Percentiles rank a stretch among this genome's conserved stretches.
These are phyloP conservation scores for Lentinula boryana DNA, from an alignment of 768 basidiomycete species.

Conservation along the genomic window DNA sequence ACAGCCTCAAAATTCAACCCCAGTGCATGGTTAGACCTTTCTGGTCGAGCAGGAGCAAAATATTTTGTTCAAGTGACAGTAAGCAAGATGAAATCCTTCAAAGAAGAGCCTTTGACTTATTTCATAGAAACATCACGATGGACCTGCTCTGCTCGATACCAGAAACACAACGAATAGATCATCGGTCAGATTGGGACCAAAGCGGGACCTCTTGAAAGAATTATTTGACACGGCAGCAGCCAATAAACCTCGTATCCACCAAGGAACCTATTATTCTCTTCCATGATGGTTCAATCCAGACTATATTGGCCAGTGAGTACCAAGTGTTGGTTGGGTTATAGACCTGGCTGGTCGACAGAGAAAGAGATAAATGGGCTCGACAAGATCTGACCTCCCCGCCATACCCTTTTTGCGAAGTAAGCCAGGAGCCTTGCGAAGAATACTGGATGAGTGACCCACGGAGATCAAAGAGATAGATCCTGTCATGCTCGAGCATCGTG, in stretches of 20 bases:
- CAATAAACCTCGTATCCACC: conserved; percentile 43
- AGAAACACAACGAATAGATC: conserved; percentile 45
- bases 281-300: conserved; percentile 58
- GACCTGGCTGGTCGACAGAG: neutral
- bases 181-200: conserved; percentile 41
- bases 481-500: conserved; percentile 14
- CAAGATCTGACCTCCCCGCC: neutral
- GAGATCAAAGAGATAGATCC: conserved; percentile 13
- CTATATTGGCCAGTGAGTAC: too few species aligned
- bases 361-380: too few species aligned
- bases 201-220: conserved; percentile 46
- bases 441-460: conserved; percentile 15
- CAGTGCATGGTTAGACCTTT: conserved; percentile 47
- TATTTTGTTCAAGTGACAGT: conserved; percentile 56
- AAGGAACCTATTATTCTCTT: conserved; percentile 55
- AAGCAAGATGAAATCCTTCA: conserved; percentile 12
- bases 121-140: conserved; percentile 55
- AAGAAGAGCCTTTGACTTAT: too few species aligned
- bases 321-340: conserved; percentile 36
- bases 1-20: conserved; percentile 49
- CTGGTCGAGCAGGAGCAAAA: conserved; percentile 52
- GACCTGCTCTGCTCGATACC: conserved; percentile 52
- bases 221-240: conserved; percentile 42
- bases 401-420: conserved; percentile 16
- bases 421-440: conserved; percentile 10